phyloP scores from a whole-genome alignment of 805 yeast species.

The Spencermartinsiella europaea region DNA sequence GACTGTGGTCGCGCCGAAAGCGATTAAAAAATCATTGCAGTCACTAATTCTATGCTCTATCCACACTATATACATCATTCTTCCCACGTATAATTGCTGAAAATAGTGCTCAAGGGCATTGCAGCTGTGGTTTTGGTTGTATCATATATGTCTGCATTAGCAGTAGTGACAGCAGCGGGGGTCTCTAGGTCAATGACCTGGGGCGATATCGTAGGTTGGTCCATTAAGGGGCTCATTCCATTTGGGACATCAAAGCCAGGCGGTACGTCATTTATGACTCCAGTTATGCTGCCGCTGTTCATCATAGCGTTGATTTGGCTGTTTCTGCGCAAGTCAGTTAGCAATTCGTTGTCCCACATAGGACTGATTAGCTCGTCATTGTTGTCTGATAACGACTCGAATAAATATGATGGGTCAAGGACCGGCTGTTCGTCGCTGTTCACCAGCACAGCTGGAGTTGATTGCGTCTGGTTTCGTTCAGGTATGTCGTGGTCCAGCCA shows the following conservation, averaged over 20 bases:
- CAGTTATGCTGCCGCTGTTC: not conserved
- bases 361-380: not conserved
- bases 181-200: not conserved
- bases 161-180: too few relatives aligned
- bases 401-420: not conserved
- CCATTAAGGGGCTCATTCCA: too few relatives aligned
- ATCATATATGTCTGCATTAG: too few relatives aligned
- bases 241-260: not conserved
- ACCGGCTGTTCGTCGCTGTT: not conserved
- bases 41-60: too few relatives aligned
- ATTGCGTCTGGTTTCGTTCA: constrained; percentile 1
- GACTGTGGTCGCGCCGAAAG: too few relatives aligned
- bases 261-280: not conserved
- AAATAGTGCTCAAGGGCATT: not conserved
- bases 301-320: not conserved
- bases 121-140: not conserved
- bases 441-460: constrained; percentile 4
- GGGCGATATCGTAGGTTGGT: not conserved
- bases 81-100: not conserved
- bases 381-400: not conserved
- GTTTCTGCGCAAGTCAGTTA: not conserved
- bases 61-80: too few relatives aligned
- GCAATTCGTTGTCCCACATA: not conserved
- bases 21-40: too few relatives aligned
- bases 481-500: not conserved